Base-by-base conservation (phyloP, 2,329 filamentous ascomycete species). In the Thielaviopsis ethacetica region DNA sequence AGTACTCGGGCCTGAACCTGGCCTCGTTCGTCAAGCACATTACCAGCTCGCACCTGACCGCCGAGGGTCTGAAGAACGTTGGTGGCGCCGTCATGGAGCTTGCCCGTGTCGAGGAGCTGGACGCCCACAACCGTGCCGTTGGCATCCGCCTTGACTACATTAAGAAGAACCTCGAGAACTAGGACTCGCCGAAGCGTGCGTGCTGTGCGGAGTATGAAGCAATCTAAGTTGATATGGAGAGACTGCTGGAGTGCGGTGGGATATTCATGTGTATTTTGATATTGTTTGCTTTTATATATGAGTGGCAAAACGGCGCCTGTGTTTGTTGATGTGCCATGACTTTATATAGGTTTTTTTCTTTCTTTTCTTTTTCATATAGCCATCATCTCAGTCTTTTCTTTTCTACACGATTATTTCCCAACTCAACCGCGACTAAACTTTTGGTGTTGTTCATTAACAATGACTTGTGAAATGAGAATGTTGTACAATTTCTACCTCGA, bases 11-110 rank as follows among this genome's bases (percentile, higher is more conserved):
- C 57, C 93, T 98, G 68, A 98, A 95, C 71, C 80, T 98, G 5
- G 89, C 82, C 34, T 97, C 91, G 2, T 98, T 96, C 73, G 81
- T 95, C 70, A 98, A 98, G 76, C 90, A 97, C 76, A 96, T 98
- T 67, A 98, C 93, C 44, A 93, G 88, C 73, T 89, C 90, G 0
- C 88, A 95, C 70, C 78, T 98, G 62, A 95, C 89, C 1, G 81
- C 84, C 19, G 80, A 95, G 66, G 93, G 93, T 22, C 75, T 98
- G 62, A 79, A 80, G 65, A 93, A 94, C 66, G 86, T 98, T 2
- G 89, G 91, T 38, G 75, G 77, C 57, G 90, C 93, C 4, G 93
- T 98, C 57, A 96, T 97, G 89, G 86, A 91, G 71, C 77, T 98
- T 54, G 93, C 93, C 24, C 87, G 88, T 67, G 91, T 97, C 1